Evolutionary conservation across 2,329 filamentous ascomycete genomes (phyloP).

Genomic region (Zalaria sp.): DNA sequence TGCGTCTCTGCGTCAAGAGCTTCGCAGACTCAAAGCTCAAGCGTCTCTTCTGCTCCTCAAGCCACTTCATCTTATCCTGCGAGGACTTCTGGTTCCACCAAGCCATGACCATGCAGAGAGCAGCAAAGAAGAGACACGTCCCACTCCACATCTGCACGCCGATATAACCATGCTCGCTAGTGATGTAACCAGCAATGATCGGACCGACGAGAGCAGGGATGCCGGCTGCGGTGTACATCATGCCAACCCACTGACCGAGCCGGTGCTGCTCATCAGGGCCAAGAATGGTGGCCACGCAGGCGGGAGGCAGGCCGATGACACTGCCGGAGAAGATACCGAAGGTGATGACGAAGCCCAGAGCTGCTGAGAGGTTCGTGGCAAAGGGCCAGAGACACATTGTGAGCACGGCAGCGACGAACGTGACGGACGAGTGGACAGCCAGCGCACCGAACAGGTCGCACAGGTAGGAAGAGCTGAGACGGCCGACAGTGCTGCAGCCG

Average conservation of each 20-base stretch:
- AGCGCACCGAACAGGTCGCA: slow-evolving; percentile 31
- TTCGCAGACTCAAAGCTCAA: background rate
- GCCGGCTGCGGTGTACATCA: slow-evolving; percentile 36
- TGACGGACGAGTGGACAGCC: slow-evolving; percentile 30
- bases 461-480: slow-evolving; percentile 29
- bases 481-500: slow-evolving; percentile 31
- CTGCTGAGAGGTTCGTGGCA: slow-evolving; percentile 20
- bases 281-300: slow-evolving; percentile 33
- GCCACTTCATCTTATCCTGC: slow-evolving; percentile 7
- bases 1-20: too few species aligned
- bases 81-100: slow-evolving; percentile 7
- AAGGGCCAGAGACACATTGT: slow-evolving; percentile 30
- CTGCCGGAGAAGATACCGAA: slow-evolving; percentile 35
- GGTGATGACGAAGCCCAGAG: slow-evolving; percentile 33
- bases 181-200: slow-evolving; percentile 31
- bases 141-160: slow-evolving; percentile 35
- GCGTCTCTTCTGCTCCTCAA: background rate
- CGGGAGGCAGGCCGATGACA: slow-evolving; percentile 36
- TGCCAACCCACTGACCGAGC: slow-evolving; percentile 37
- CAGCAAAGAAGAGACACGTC: slow-evolving; percentile 24
- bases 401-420: slow-evolving; percentile 26
- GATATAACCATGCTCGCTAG: slow-evolving; percentile 26
- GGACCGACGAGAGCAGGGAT: slow-evolving; percentile 32
- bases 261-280: slow-evolving; percentile 19
- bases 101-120: slow-evolving; percentile 25